These are phyloP conservation scores for Rhizomucor pusillus DNA, from an alignment of 371 early-diverging fungal genomes.

Conservation along the genomic window DNA sequence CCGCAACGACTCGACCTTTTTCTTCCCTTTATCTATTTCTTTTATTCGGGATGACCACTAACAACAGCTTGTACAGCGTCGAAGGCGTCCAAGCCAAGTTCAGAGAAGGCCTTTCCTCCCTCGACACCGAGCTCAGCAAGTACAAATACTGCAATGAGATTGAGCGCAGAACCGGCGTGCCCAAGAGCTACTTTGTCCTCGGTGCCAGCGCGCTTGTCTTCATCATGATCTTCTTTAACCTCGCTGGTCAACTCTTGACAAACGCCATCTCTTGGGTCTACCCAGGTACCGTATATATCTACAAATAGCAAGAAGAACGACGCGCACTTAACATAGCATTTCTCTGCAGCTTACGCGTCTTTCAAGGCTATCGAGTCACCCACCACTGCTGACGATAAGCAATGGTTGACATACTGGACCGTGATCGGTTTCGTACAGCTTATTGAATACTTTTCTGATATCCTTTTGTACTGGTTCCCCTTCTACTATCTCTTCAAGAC, in stretches of 20 bases:
- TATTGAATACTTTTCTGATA: constrained; percentile 83
- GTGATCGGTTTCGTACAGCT: constrained; percentile 85
- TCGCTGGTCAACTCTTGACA: constrained; percentile 79
- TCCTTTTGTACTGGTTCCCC: constrained; percentile 86
- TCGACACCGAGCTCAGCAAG: constrained; percentile 77
- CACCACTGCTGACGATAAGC: constrained; percentile 79
- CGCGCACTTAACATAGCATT: neutral
- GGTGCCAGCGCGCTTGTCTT: constrained; percentile 59
- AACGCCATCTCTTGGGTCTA: constrained; percentile 87
- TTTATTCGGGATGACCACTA: constrained; percentile 2
- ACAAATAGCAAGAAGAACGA: constrained; percentile 7
- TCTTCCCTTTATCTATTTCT: constrained; percentile 3
- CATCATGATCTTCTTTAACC: constrained; percentile 85
- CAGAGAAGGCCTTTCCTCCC: constrained; percentile 32
- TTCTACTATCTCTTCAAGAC: constrained; percentile 95
- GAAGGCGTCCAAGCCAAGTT: constrained; percentile 19
- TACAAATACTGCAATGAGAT: constrained; percentile 59
- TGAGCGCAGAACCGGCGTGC: constrained; percentile 71
- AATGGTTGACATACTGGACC: constrained; percentile 88
- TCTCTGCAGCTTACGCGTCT: constrained; percentile 73
- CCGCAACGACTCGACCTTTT: neutral
- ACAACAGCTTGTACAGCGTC: constrained; percentile 18
- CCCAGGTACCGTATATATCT: constrained; percentile 54
- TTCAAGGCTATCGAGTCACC: constrained; percentile 89
- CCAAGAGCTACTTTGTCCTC: constrained; percentile 78